These are phyloP conservation scores for Casuarina cunninghamiana DNA, from an alignment of 306 rosid species.

Conservation along the genomic window DNA sequence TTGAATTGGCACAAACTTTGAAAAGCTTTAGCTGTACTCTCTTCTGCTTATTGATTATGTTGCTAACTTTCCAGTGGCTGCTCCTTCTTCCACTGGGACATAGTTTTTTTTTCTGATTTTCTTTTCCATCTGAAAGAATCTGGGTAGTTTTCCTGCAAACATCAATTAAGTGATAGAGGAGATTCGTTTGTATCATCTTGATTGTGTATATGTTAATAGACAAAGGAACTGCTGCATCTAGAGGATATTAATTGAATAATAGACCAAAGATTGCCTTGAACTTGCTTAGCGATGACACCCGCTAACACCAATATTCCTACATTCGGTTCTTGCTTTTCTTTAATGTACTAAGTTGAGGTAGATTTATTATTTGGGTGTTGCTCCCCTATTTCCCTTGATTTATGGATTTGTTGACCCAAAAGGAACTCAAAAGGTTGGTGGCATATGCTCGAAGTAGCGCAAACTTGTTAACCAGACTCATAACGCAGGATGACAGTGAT, in stretches of 20 bases:
- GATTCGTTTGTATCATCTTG: slow-evolving; percentile 2
- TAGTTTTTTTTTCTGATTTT: neutral
- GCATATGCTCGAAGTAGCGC: slow-evolving; percentile 96
- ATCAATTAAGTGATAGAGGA: slow-evolving; percentile 2
- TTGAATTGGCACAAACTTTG: neutral
- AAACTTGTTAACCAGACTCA: slow-evolving; percentile 61
- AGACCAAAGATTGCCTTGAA: neutral
- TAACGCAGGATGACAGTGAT: slow-evolving; percentile 57
- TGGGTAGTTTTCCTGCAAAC: neutral
- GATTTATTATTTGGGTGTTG: slow-evolving; percentile 11
- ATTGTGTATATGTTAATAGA: neutral
- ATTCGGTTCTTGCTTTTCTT: slow-evolving; percentile 13
- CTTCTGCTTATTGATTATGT: slow-evolving; percentile 17
- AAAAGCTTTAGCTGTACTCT: neutral
- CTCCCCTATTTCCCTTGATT: slow-evolving; percentile 22
- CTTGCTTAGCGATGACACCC: neutral
- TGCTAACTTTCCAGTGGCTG: slow-evolving; percentile 10
- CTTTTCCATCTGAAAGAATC: neutral
- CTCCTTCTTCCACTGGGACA: neutral
- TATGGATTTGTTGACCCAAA: slow-evolving; percentile 21
- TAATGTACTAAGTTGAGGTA: neutral
- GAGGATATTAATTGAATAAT: slow-evolving; percentile 2
- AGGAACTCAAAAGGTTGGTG: slow-evolving; percentile 83
- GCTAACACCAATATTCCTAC: slow-evolving; percentile 1
- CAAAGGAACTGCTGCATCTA: slow-evolving; percentile 1